Percentiles rank a stretch among this genome's conserved stretches.
Evolutionary conservation across 352 stramenopile species (phyloP).

Genomic region (Thalassiosira hispida): DNA sequence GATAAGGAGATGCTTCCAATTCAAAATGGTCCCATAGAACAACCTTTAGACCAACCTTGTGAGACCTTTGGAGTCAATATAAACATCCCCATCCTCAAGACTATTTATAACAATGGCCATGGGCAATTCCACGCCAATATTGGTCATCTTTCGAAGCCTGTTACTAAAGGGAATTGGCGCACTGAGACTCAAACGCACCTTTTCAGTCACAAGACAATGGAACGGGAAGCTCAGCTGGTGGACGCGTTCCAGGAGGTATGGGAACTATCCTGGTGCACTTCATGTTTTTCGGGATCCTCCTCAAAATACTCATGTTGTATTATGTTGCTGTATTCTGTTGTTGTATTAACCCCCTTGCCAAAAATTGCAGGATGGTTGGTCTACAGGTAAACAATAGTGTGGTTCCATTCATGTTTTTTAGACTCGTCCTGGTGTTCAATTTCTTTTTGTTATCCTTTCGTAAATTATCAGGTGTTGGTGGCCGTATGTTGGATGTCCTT

Average conservation of each 20-base stretch:
- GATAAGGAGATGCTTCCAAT: slow-evolving; percentile 5
- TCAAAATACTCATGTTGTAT: too few relatives aligned
- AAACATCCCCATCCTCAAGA: slow-evolving; percentile 41
- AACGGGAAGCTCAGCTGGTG: slow-evolving; percentile 25
- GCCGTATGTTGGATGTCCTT: slow-evolving; percentile 51
- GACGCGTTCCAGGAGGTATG: slow-evolving; percentile 41
- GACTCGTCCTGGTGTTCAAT: not conserved
- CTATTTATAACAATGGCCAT: slow-evolving; percentile 70
- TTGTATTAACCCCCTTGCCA: too few relatives aligned
- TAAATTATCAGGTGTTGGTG: slow-evolving; percentile 30
- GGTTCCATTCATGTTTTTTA: not conserved
- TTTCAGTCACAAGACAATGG: slow-evolving; percentile 43
- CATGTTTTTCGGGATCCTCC: too few relatives aligned
- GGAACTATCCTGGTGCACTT: too few relatives aligned
- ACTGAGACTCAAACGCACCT: slow-evolving; percentile 48
- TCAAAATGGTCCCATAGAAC: not conserved
- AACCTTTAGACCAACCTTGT: slow-evolving; percentile 45
- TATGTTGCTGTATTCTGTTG: too few relatives aligned
- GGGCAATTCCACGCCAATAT: slow-evolving; percentile 36
- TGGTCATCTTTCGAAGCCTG: slow-evolving; percentile 53
- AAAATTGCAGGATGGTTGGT: slow-evolving; percentile 38
- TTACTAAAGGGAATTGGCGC: slow-evolving; percentile 44
- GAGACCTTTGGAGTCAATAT: slow-evolving; percentile 61
- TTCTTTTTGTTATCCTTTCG: slow-evolving; percentile 5
- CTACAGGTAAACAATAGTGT: slow-evolving; percentile 4